phyloP scores from a whole-genome alignment of 139 green algal species.

The Eudorina sp. region DNA sequence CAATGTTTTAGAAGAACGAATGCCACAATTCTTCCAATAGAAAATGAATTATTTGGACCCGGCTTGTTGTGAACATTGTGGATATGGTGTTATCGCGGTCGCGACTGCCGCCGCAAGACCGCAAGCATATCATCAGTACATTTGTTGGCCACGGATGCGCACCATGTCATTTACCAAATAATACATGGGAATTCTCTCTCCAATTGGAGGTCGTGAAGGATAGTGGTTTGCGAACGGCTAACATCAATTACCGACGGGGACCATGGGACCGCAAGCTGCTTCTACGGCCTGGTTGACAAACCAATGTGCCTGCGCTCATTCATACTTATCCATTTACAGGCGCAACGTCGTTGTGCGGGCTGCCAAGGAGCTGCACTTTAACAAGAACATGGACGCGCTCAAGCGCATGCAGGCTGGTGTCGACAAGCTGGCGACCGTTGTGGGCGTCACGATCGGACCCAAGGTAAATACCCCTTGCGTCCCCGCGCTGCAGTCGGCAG shows the following conservation, averaged over 20 bases:
- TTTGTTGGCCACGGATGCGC: no score
- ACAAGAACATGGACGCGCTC: slow-evolving; percentile 95
- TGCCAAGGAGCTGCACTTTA: slow-evolving; percentile 99
- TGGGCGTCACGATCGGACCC: slow-evolving; percentile 99
- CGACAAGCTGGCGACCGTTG: slow-evolving; percentile 98
- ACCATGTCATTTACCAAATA: no score
- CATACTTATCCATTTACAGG: background rate
- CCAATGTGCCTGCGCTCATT: background rate
- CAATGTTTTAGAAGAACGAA: no score
- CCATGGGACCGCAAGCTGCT: no score
- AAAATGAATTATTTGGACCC: background rate
- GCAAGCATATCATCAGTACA: slow-evolving; percentile 11
- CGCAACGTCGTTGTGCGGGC: slow-evolving; percentile 65
- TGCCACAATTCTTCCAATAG: no score
- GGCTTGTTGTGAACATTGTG: background rate
- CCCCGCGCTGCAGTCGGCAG: no score
- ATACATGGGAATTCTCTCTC: no score
- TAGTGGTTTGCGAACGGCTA: no score
- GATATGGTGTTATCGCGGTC: slow-evolving; percentile 17
- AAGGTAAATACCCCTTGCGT: no score
- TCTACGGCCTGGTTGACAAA: no score
- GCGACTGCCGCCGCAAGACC: background rate
- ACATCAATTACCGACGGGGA: no score
- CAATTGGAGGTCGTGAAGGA: no score
- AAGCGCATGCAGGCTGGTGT: slow-evolving; percentile 98